Evolutionary conservation across 148 eudicot genomes (phyloP).

Genomic region (Salicornia ramosissima): DNA sequence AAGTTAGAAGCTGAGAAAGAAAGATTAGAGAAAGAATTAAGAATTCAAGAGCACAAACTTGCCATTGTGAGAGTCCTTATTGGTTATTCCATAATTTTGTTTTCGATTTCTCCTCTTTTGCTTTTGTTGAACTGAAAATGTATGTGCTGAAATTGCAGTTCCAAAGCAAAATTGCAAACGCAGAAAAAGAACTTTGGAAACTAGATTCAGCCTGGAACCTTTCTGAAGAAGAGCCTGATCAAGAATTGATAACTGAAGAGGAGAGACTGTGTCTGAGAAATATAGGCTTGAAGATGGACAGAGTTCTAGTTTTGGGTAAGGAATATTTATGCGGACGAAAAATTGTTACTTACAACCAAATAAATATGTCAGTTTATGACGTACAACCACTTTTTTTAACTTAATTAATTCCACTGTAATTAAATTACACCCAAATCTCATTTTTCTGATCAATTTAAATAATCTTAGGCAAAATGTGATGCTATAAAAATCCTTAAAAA

Average conservation of each 20-base stretch:
- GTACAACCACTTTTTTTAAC: too few relatives aligned
- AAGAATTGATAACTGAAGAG: slow-evolving; percentile 74
- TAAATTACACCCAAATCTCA: too few relatives aligned
- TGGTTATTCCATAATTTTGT: background rate
- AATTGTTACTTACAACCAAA: too few relatives aligned
- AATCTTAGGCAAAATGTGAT: too few relatives aligned
- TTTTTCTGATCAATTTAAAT: too few relatives aligned
- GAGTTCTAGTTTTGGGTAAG: slow-evolving; percentile 71
- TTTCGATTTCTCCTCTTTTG: background rate
- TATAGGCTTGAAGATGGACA: slow-evolving; percentile 62
- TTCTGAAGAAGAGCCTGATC: slow-evolving; percentile 57
- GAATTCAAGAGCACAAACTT: slow-evolving; percentile 55
- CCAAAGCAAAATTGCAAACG: slow-evolving; percentile 54
- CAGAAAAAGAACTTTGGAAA: slow-evolving; percentile 41
- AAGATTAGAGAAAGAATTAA: slow-evolving; percentile 58
- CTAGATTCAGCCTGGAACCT: slow-evolving; percentile 51
- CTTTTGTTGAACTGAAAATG: background rate
- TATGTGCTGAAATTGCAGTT: slow-evolving; percentile 48
- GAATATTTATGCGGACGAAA: slow-evolving; percentile 1
- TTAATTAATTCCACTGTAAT: too few relatives aligned
- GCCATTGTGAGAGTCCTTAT: slow-evolving; percentile 47
- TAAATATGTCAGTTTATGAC: too few relatives aligned
- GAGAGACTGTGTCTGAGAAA: slow-evolving; percentile 74
- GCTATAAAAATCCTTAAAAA: too few relatives aligned
- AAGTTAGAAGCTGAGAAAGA: slow-evolving; percentile 55